These are phyloP conservation scores for Gamsiella multidivaricata DNA, from an alignment of 192 early-diverging fungal genomes.

Conservation along the genomic window DNA sequence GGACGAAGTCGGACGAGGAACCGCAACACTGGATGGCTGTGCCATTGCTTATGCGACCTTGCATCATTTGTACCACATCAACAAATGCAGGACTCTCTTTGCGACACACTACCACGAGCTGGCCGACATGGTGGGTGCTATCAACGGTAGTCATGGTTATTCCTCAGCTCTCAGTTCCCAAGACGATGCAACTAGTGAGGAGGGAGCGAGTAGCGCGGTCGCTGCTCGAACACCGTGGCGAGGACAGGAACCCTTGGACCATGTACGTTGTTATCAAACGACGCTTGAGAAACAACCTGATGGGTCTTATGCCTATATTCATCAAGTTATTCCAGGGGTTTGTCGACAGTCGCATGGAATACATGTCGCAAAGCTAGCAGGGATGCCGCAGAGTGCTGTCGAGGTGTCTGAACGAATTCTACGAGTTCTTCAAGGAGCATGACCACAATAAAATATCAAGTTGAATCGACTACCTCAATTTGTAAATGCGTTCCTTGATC, in stretches of 20 bases:
- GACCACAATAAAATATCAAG: too few species aligned
- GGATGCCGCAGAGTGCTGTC: conserved; percentile 64
- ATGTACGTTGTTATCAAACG: conserved; percentile 46
- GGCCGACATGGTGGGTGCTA: conserved; percentile 57
- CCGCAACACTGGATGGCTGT: conserved; percentile 73
- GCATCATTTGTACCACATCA: conserved; percentile 64
- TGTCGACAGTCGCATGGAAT: conserved; percentile 77
- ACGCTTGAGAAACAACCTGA: conserved; percentile 51
- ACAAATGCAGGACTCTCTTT: conserved; percentile 74
- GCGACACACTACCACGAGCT: conserved; percentile 86
- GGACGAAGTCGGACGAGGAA: conserved; percentile 66
- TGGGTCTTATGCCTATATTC: conserved; percentile 68
- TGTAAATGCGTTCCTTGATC: too few species aligned
- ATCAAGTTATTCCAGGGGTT: conserved; percentile 73
- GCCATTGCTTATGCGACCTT: conserved; percentile 79
- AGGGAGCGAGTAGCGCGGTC: not conserved
- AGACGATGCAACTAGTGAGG: too few species aligned
- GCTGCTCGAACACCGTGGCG: conserved; percentile 8
- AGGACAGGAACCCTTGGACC: conserved; percentile 14
- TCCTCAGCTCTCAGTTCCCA: too few species aligned
- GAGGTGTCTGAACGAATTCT: conserved; percentile 27
- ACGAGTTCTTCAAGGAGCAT: conserved; percentile 11
- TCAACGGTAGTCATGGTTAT: conserved; percentile 4
- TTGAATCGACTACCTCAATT: too few species aligned
- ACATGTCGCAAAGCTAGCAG: conserved; percentile 76